Base-by-base conservation (phyloP, 805 yeast species). In the Schizosaccharomyces japonicus region DNA sequence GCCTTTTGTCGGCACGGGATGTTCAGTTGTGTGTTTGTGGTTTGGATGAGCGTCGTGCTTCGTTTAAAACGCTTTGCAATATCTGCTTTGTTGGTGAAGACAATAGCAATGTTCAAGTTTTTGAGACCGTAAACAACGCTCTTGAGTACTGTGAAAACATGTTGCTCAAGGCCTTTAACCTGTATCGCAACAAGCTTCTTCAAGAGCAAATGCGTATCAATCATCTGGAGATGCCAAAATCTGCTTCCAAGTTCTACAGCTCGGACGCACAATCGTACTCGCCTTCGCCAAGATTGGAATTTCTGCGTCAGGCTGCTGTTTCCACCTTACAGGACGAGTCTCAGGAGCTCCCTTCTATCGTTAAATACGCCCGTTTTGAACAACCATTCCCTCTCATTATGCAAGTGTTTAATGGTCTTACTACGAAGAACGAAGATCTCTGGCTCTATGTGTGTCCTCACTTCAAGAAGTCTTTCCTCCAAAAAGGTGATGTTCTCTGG, bases 101-200 rank as follows among this genome's bases (percentile, higher is more conserved):
- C 4, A 54, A 52, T 30, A 59, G 59, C 34, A 50, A 60, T 23
- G 72, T 75, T 50, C 76, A 75, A 54, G 67, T 85, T 40, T 87
- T 84, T 58, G 72, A 71, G 48, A 28, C 21, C 21, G 30, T 90
- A 55, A 90, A 90, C 58, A 72, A 79, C 49, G 94, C 94, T 0
- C 68, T 90, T 39, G 96, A 90, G 61, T 87, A 94, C 94, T 83
- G 95, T 65, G 98, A 90, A 60, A 87, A 90, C 62, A 77, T 78
- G 55, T 83, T 85, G 54, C 67, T 90, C 55, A 66, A 71, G 47
- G 72, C 75, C 27, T 78, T 77, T 26, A 47, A 49, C 21, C 47
- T 47, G 39, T 42, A 21, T 29, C 42, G 48, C 2, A 45, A 23
- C 2, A 44, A 48, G 13, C 34, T 40, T 3, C 10, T 33, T 4